Evolutionary conservation across 805 yeast genomes (phyloP), one percentile per base, ranked within the genome.

Genomic region (Pichia manshurica): DNA sequence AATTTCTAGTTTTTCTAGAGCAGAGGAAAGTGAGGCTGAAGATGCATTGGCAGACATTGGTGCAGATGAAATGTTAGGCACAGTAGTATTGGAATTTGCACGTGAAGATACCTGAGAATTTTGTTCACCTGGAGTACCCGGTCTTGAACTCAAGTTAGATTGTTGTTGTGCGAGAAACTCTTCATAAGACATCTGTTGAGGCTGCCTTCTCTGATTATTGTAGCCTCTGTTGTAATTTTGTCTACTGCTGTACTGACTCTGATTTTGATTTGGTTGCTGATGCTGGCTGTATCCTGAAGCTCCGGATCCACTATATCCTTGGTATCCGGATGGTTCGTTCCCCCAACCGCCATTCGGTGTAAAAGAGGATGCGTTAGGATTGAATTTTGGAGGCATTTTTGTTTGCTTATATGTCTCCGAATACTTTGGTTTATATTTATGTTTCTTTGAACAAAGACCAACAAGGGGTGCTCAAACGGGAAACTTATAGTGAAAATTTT

Each of bases 21-120:
- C 86, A 3, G 69, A 63, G 12, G 87, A 69, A 56, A 90, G 71
- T 2, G 96, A 84, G 9, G 89, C 77, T 5, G 91, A 81, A n/a
- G 78, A 73, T 21, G 64, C 61, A 54, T 54, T 55, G 2, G 63
- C 51, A 12, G 62, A 54, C 36, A 57, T 41, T 25, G 69, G 63
- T 25, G 63, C 59, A 28, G 53, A 53, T 21, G 40, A 36, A 7
- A 17, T 12, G 38, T 51, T 25, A 20, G 47, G 47, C 13, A 42
- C 32, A 23, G 38, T 42, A 21, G 16, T 40, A 19, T 48, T 48
- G 2, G 53, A 43, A 21, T 43, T 47, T 21, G 52, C 36, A 34
- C 66, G 66, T 13, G 68, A 62, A 8, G 61, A 68, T 52, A 44
- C 57, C 54, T 45, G 59, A 44, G 66, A 73, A 21, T 20, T 23